Percentiles rank a stretch among this genome's conserved stretches.
Evolutionary conservation across 305 asterid genomes (phyloP).

Genomic region (Fraxinus sp.): DNA sequence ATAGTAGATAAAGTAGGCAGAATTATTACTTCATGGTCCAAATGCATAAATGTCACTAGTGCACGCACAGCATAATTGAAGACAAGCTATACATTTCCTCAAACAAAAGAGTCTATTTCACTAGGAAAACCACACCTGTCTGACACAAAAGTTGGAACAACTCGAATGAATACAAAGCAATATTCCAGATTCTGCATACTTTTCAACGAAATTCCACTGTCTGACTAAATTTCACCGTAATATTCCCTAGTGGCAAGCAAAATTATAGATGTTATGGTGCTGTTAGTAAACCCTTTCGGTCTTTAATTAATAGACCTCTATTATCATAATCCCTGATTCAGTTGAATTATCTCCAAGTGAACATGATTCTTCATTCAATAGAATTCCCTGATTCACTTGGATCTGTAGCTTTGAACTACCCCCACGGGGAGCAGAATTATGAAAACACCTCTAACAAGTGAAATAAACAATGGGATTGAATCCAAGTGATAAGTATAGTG

Average conservation of each 20-base stretch:
- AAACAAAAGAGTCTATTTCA: not conserved
- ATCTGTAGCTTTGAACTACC: not conserved
- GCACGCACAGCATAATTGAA: not conserved
- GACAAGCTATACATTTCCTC: not conserved
- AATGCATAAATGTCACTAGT: not conserved
- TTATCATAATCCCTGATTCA: not conserved
- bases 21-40: not conserved
- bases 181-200: not conserved
- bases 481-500: not conserved
- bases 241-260: not conserved
- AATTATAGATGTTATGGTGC: not conserved
- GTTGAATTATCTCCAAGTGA: not conserved
- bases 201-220: not conserved
- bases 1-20: not conserved
- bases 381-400: not conserved
- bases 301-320: not conserved
- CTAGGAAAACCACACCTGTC: not conserved
- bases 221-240: not conserved
- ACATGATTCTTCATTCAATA: not conserved
- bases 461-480: not conserved
- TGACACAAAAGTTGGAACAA: not conserved
- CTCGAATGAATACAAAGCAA: not conserved
- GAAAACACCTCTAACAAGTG: not conserved
- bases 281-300: not conserved
- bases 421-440: not conserved